Base-by-base conservation (phyloP, 305 asterid genomes). In the Rubia tinctorum region DNA sequence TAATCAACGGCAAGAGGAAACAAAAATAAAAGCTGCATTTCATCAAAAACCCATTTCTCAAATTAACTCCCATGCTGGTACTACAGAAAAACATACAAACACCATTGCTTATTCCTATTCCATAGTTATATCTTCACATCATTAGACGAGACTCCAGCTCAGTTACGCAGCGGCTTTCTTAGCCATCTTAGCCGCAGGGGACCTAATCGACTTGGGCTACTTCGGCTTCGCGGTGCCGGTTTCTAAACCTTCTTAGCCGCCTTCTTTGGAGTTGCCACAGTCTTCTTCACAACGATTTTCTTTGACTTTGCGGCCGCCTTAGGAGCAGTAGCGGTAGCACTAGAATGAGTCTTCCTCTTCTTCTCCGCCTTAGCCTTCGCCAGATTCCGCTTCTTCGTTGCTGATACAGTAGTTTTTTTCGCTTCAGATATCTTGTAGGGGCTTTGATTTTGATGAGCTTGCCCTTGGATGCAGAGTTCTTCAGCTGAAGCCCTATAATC, bases 381-480 rank as follows among this genome's bases (percentile, higher is more conserved):
- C 18, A 55, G 55, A 68, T 77, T 76, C 73, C 51, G 73, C 55
- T 78, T 67, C 23, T 72, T 76, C n/a, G n/a, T n/a, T n/a, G n/a
- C n/a, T n/a, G n/a, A n/a, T n/a, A n/a, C n/a, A n/a, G n/a, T n/a
- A n/a, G n/a, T n/a, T n/a, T n/a, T n/a, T n/a, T n/a, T n/a, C 18
- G 45, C 64, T 7, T 81, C 91, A 6, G 88, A 82, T 14, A 90
- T 34, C 84, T 88, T 88, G 85, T 85, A 89, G 0, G 96, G 22
- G 96, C 96, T 74, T 89, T 89, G 77, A 89, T 66, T 80, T 89
- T 89, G 73, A 76, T 73, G 0, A 89, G 88, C 73, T 89, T 89
- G 18, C 90, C 93, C 75, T 78, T 89, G 0, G 85, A 44, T 0
- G 88, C 89, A 14, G 86, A 85, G 78, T 89, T 89, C 77, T 88